phyloP scores from a whole-genome alignment of 148 eudicot genomes.

The Hydrangea macrophylla region DNA sequence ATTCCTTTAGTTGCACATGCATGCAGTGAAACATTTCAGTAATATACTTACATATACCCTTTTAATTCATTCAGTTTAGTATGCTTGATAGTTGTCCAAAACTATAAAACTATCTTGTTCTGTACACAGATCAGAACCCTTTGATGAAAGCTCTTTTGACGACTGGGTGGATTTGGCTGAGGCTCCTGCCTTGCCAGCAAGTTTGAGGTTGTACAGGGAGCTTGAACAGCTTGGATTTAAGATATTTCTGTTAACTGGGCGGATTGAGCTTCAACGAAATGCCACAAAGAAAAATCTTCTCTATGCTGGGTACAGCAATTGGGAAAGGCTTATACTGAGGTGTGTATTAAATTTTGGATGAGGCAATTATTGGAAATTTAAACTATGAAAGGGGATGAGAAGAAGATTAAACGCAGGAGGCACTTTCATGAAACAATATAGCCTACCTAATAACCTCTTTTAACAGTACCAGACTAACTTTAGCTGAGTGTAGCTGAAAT shows the following conservation, averaged over 20 bases:
- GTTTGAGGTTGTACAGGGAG: conserved; percentile 68
- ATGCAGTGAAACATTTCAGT: neutral
- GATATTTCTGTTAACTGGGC: conserved; percentile 75
- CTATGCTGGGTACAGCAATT: conserved; percentile 59
- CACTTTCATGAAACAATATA: neutral
- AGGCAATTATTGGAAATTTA: neutral
- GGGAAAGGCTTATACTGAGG: conserved; percentile 77
- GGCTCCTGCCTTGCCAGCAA: conserved; percentile 70
- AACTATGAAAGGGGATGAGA: too few species aligned
- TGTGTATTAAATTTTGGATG: conserved; percentile 11
- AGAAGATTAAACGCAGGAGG: neutral
- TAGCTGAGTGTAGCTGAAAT: too few species aligned
- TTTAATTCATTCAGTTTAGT: neutral
- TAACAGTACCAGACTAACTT: too few species aligned
- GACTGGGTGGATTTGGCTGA: conserved; percentile 55
- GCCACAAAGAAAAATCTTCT: conserved; percentile 49
- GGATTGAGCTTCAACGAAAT: conserved; percentile 55
- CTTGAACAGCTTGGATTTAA: conserved; percentile 63
- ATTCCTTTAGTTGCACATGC: neutral
- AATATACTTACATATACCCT: neutral
- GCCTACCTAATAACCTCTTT: neutral
- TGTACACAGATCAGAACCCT: conserved; percentile 48
- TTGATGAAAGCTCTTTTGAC: conserved; percentile 47
- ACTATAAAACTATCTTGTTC: neutral
- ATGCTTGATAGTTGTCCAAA: neutral